phyloP scores from a whole-genome alignment of 1,284 basidiomycete species.

The Sanghuangporus weigelae region DNA sequence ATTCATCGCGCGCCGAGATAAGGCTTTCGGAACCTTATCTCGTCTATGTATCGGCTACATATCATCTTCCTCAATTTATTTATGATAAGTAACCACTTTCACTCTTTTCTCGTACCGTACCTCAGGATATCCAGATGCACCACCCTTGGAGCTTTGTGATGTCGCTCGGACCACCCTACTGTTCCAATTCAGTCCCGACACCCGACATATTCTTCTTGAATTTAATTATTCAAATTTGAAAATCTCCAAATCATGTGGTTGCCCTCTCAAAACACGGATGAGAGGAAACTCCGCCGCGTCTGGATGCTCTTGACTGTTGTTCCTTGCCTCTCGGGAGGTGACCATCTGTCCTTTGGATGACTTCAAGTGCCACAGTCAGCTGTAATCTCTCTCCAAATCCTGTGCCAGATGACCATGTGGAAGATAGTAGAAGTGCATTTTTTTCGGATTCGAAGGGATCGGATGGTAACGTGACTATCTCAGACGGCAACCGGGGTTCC shows the following conservation, averaged over 20 bases:
- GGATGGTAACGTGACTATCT: neutral
- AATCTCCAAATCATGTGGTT: no score
- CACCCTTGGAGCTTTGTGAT: neutral
- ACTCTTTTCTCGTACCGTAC: neutral
- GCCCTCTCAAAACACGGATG: no score
- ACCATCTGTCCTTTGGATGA: no score
- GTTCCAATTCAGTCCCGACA: no score
- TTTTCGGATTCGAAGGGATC: no score
- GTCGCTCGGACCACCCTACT: neutral
- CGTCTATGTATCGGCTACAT: neutral
- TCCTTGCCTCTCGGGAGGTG: no score
- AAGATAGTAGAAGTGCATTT: neutral
- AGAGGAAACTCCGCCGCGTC: no score
- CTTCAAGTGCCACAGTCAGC: no score
- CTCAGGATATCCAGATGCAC: neutral
- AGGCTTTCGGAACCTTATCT: neutral
- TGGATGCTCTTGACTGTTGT: no score
- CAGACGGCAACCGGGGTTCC: neutral
- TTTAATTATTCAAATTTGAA: no score
- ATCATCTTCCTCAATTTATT: neutral
- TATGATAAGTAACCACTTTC: neutral
- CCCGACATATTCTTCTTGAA: no score
- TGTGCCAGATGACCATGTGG: neutral
- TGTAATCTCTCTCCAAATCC: no score
- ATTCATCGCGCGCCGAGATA: neutral